Percentiles rank a stretch among this genome's conserved stretches.
Evolutionary conservation across 129 eudicot species (phyloP).

Genomic region (Glebionis coronaria): DNA sequence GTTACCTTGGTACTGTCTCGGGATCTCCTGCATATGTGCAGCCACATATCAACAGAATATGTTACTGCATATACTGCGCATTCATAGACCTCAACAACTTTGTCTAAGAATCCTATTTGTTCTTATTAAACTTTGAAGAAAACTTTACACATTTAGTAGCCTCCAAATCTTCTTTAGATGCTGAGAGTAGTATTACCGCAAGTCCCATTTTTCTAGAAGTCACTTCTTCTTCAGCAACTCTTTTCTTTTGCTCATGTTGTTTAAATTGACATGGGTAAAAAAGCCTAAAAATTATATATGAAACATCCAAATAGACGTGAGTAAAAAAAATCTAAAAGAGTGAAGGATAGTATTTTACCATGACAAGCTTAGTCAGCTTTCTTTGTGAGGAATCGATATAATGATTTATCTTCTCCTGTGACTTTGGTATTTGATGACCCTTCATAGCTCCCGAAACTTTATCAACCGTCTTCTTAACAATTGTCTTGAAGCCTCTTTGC

Average conservation of each 20-base stretch:
- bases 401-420: slow-evolving; percentile 77
- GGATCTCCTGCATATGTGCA: too few relatives aligned
- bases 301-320: background rate
- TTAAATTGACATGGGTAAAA: too few relatives aligned
- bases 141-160: too few relatives aligned
- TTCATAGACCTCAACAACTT: slow-evolving; percentile 96
- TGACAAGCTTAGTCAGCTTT: slow-evolving; percentile 85
- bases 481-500: slow-evolving; percentile 98
- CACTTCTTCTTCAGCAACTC: too few relatives aligned
- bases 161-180: too few relatives aligned
- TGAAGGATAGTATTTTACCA: slow-evolving; percentile 46
- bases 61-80: slow-evolving; percentile 96
- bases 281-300: too few relatives aligned
- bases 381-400: slow-evolving; percentile 83
- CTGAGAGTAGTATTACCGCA: too few relatives aligned
- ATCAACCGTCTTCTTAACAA: slow-evolving; percentile 97
- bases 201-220: too few relatives aligned
- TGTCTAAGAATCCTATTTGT: slow-evolving; percentile 73
- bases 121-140: too few relatives aligned
- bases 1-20: slow-evolving; percentile 57
- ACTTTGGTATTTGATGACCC: slow-evolving; percentile 76
- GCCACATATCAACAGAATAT: slow-evolving; percentile 69
- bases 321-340: background rate
- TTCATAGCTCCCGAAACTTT: slow-evolving; percentile 95
- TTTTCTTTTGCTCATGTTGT: too few relatives aligned